A percentile compares a stretch with the other conserved stretches of the same genome.
Evolutionary conservation across 2,329 filamentous ascomycete genomes (phyloP).

Genomic region (Delphinella strobiligena): DNA sequence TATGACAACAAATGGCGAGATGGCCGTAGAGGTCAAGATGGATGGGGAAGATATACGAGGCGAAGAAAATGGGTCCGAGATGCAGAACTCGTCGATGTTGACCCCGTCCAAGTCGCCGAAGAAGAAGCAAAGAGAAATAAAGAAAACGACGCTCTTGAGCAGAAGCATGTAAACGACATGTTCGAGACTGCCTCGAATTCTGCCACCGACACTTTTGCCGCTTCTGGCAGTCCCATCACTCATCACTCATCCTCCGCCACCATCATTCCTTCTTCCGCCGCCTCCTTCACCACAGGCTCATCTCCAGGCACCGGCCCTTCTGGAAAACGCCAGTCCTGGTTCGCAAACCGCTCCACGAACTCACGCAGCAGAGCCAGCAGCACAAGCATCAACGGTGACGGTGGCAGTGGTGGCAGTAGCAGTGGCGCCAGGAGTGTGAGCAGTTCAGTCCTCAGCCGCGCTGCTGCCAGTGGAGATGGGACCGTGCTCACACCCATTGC

Average conservation of each 20-base stretch:
- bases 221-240: no score
- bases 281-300: not conserved
- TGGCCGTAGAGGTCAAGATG: constrained; percentile 70
- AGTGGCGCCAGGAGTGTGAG: constrained; percentile 6
- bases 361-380: not conserved
- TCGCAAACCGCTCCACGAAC: not conserved
- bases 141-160: constrained; percentile 2
- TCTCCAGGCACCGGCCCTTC: not conserved
- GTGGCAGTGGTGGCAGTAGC: constrained; percentile 2
- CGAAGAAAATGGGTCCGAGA: constrained; percentile 94
- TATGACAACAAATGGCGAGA: constrained; percentile 99
- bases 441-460: constrained; percentile 1
- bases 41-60: constrained; percentile 89
- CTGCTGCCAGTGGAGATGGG: constrained; percentile 5
- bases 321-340: constrained; percentile 7
- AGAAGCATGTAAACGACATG: not conserved
- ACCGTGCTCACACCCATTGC: constrained; percentile 7
- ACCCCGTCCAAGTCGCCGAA: constrained; percentile 22
- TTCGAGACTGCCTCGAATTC: not conserved
- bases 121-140: not conserved
- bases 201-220: not conserved
- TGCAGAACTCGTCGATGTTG: constrained; percentile 78
- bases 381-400: not conserved
- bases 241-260: no score
- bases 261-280: not conserved